Percentiles rank a stretch among this genome's conserved stretches.
phyloP scores from a whole-genome alignment of 2,329 filamentous ascomycete species.

The Fusarium dlaminii region DNA sequence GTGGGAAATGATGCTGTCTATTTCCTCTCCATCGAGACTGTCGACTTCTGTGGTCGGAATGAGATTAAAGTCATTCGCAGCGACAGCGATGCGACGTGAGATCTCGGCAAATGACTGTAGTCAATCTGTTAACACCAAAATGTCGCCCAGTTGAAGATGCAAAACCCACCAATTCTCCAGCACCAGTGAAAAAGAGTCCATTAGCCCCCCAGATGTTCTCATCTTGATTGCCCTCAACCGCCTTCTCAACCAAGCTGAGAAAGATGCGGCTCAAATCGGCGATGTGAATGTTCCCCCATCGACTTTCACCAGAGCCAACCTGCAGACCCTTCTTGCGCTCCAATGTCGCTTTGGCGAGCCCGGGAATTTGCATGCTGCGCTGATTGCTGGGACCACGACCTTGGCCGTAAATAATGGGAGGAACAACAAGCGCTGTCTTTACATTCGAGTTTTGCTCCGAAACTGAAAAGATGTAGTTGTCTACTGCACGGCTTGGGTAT shows the following conservation, averaged over 20 bases:
- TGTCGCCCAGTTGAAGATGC: no score
- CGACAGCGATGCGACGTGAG: constrained; percentile 37
- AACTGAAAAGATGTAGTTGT: constrained; percentile 48
- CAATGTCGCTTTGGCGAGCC: constrained; percentile 37
- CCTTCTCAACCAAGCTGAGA: constrained; percentile 44
- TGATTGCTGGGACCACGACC: constrained; percentile 50
- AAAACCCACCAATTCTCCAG: constrained; percentile 42
- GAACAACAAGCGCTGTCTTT: constrained; percentile 48
- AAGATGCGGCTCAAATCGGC: constrained; percentile 46
- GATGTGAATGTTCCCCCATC: constrained; percentile 51
- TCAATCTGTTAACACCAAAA: background rate
- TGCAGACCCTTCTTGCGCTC: constrained; percentile 41
- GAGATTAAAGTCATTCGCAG: constrained; percentile 38
- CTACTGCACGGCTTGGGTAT: constrained; percentile 45
- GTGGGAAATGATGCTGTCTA: constrained; percentile 52
- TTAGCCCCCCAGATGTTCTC: constrained; percentile 47
- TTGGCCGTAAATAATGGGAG: constrained; percentile 51
- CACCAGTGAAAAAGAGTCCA: constrained; percentile 49
- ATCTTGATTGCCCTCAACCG: constrained; percentile 33
- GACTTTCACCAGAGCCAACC: constrained; percentile 46
- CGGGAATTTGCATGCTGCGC: constrained; percentile 53
- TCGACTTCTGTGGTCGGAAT: constrained; percentile 35
- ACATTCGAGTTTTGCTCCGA: constrained; percentile 29
- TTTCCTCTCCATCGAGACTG: constrained; percentile 49
- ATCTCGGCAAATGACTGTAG: constrained; percentile 43